These are phyloP conservation scores for Ustilago bromivora DNA, from an alignment of 1,284 basidiomycete species.

Conservation along the genomic window DNA sequence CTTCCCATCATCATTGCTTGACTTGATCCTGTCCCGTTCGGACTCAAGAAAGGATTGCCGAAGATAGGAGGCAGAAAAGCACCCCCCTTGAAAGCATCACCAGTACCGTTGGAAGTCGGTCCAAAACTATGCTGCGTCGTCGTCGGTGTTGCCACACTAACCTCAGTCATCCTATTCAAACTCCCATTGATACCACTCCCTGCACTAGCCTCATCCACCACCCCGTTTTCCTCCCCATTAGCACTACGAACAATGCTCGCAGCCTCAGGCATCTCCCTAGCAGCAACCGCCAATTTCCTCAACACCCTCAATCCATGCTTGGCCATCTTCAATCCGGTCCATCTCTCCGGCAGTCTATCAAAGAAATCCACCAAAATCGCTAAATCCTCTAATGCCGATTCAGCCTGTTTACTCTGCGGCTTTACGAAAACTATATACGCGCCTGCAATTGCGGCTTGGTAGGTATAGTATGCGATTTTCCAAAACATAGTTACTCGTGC, in stretches of 20 bases:
- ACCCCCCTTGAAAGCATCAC: background rate
- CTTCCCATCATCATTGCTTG: background rate
- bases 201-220: background rate
- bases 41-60: background rate
- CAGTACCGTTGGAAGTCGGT: too few species aligned
- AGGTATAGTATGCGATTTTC: conserved; percentile 50
- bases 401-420: conserved; percentile 43
- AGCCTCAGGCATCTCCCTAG: conserved; percentile 38
- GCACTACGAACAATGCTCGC: conserved; percentile 25
- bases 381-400: conserved; percentile 37
- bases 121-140: background rate
- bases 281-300: conserved; percentile 43
- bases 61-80: background rate
- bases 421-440: conserved; percentile 43
- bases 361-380: conserved; percentile 43
- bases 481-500: conserved; percentile 46
- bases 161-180: background rate
- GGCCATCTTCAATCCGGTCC: conserved; percentile 45
- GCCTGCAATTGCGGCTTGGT: conserved; percentile 44
- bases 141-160: background rate
- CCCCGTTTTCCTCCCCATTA: background rate
- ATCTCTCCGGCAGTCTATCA: conserved; percentile 41
- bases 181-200: too few species aligned
- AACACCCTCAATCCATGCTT: conserved; percentile 43
- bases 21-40: background rate